Base-by-base conservation (phyloP, 2,329 filamentous ascomycete genomes). In the Fusarium pseudograminearum region DNA sequence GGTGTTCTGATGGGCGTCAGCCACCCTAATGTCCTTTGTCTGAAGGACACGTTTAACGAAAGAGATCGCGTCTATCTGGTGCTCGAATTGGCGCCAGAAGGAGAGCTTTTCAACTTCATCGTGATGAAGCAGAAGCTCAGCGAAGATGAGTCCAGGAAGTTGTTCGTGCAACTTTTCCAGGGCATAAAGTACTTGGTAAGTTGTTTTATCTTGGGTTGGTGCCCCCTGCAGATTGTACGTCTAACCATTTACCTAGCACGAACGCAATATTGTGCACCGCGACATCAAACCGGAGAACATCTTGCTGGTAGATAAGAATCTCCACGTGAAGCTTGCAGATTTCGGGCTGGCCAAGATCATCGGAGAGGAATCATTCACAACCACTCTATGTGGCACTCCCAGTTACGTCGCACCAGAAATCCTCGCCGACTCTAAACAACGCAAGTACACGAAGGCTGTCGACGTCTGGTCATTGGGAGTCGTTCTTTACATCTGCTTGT, bases 261-360 rank as follows among this genome's bases (percentile, higher is more conserved):
- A 98, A 65, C 92, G 96, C 67, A 97, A 96, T 74, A 97, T 99
- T 78, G 94, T 98, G 7, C 96, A 99, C 79, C 91, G 96, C 61
- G 96, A 99, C 74, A 98, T 99, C 81, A 98, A 98, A 80, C 95
- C 94, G 0, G 95, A 98, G 78, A 98, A 98, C 75, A 98, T 99
- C 34, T 83, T 99, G 11, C 83, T 99, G 36, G 89, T 91, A 7
- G 93, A 98, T 80, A 93, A 93, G 75, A 86, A 96, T 34, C 82
- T 98, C 30, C 90, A 90, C 62, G 91, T 97, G 69, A 99, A 99
- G 81, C 83, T 99, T 65, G 96, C 94, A 22, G 96, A 99, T 80
- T 99, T 99, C 80, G 96, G 96, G 46, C 86, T 99, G 38, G 95
- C 96, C 42, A 99, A 99, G 82, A 98, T 99, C 71, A 97, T 99